phyloP scores from a whole-genome alignment of 2,329 filamentous ascomycete genomes.

The Penicillium sp. region DNA sequence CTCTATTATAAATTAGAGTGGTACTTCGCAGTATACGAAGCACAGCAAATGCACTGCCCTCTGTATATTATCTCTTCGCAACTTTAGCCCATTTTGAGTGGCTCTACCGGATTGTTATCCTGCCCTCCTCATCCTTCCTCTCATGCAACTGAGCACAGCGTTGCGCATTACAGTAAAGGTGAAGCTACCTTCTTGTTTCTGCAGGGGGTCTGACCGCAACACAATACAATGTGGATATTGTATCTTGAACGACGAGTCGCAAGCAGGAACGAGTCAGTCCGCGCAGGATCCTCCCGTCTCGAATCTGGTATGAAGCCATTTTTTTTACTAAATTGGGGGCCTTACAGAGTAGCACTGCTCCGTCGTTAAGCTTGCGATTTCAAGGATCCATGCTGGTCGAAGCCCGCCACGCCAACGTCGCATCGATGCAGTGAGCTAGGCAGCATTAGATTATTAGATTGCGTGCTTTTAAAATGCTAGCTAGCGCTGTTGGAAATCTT shows the following conservation, averaged over 20 bases:
- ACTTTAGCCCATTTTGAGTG: background rate
- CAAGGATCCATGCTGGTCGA: background rate
- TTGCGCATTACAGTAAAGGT: background rate
- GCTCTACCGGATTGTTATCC: background rate
- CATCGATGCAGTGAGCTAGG: constrained; percentile 1
- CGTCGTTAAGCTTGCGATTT: background rate
- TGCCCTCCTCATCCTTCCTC: background rate
- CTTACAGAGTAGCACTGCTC: background rate
- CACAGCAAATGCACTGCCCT: background rate
- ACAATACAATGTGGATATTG: constrained; percentile 3
- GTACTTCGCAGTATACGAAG: background rate
- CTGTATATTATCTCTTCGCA: background rate
- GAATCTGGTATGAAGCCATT: constrained; percentile 8
- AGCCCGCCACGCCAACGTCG: constrained; percentile 10
- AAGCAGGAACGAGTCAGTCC: constrained; percentile 4
- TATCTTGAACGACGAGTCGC: background rate
- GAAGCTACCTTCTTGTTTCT: background rate
- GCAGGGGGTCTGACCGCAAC: background rate
- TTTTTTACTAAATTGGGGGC: background rate
- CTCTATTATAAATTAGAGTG: no score
- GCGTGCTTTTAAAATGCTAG: constrained; percentile 1
- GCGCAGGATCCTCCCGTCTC: background rate
- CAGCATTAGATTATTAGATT: constrained; percentile 4
- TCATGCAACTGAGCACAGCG: constrained; percentile 4
- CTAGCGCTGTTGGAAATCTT: constrained; percentile 6